Percentiles rank a stretch among this genome's conserved stretches.
These are phyloP conservation scores for Trichosporon ovoides DNA, from an alignment of 1,284 basidiomycete species.

Conservation along the genomic window DNA sequence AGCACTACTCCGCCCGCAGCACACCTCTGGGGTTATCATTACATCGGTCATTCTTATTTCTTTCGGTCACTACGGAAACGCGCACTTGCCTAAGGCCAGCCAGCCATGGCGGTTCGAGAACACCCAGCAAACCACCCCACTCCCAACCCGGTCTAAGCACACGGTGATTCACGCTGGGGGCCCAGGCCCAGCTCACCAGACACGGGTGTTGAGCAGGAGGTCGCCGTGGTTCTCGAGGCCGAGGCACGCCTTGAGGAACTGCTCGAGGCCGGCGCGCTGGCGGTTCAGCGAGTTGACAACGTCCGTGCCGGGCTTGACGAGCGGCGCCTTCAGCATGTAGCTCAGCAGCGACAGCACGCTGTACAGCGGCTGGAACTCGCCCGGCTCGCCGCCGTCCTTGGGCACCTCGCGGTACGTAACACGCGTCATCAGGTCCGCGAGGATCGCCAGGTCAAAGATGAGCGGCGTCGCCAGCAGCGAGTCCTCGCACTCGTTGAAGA, in stretches of 20 bases:
- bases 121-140: too few species aligned
- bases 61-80: neutral
- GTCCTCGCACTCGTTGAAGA: constrained; percentile 98
- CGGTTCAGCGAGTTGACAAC: constrained; percentile 93
- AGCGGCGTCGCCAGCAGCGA: constrained; percentile 92
- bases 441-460: constrained; percentile 88
- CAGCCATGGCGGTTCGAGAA: neutral
- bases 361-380: constrained; percentile 74
- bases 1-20: neutral
- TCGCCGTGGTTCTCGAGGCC: constrained; percentile 77
- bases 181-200: constrained; percentile 57
- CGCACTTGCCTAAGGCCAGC: too few species aligned
- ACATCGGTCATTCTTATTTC: constrained; percentile 2
- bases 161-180: constrained; percentile 4
- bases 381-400: constrained; percentile 42
- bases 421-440: constrained; percentile 91
- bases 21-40: constrained; percentile 1
- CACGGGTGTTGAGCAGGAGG: constrained; percentile 75
- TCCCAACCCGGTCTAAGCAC: neutral
- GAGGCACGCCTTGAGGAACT: constrained; percentile 65
- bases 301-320: constrained; percentile 91
- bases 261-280: constrained; percentile 90
- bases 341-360: constrained; percentile 80
- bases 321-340: constrained; percentile 96
- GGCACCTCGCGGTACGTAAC: constrained; percentile 70